Evolutionary conservation across 768 basidiomycete genomes (phyloP).

Genomic region (Tremella fuciformis): DNA sequence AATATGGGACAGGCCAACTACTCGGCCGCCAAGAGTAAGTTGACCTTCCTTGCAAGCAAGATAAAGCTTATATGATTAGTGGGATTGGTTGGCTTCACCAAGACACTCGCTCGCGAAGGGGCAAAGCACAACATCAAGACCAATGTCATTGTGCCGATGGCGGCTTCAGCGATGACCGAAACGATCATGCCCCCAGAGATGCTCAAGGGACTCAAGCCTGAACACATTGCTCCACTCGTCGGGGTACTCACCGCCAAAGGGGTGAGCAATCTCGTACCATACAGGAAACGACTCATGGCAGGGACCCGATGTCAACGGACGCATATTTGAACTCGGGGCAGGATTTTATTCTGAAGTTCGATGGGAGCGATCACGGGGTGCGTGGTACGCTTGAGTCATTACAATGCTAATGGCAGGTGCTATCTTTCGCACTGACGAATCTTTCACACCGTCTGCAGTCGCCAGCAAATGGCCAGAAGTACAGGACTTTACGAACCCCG

Average conservation of each 20-base stretch:
- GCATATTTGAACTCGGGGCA: constrained; percentile 85
- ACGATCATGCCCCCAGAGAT: constrained; percentile 93
- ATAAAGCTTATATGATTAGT: constrained; percentile 50
- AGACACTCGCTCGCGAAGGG: constrained; percentile 88
- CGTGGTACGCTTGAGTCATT: neutral
- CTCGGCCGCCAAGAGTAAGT: constrained; percentile 80
- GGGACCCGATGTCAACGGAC: constrained; percentile 51
- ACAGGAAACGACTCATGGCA: constrained; percentile 6
- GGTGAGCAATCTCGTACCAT: constrained; percentile 45
- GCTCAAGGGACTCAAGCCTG: constrained; percentile 84
- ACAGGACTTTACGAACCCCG: constrained; percentile 68
- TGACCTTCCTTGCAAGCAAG: neutral
- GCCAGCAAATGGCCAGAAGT: constrained; percentile 79
- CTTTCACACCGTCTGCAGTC: constrained; percentile 93
- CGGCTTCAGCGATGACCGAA: constrained; percentile 95
- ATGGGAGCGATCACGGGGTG: constrained; percentile 88
- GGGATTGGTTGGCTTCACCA: constrained; percentile 87
- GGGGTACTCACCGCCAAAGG: constrained; percentile 81
- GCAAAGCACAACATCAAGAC: constrained; percentile 84
- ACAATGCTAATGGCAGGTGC: constrained; percentile 44
- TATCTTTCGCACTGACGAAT: constrained; percentile 82
- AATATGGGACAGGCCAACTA: constrained; percentile 98
- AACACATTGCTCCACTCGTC: constrained; percentile 89
- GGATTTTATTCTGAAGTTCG: constrained; percentile 87
- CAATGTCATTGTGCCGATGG: constrained; percentile 89